A percentile compares a stretch with the other conserved stretches of the same genome.
Evolutionary conservation across 2,329 filamentous ascomycete genomes (phyloP).

Genomic region (Leptodontidium sp.): DNA sequence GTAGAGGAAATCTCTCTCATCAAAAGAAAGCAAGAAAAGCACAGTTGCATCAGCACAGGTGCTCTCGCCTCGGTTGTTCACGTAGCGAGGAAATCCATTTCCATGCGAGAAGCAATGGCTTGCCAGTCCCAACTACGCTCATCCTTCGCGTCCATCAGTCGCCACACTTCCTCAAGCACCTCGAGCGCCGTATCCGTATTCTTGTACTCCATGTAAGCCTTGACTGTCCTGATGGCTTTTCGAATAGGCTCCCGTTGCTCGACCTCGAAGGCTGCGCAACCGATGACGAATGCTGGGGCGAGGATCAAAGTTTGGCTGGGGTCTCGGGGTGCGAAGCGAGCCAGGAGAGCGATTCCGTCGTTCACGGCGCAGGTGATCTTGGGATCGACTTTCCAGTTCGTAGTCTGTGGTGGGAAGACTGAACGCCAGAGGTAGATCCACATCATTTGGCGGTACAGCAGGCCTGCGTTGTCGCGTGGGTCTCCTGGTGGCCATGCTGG

Average conservation of each 20-base stretch:
- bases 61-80: conserved; percentile 31
- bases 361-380: conserved; percentile 63
- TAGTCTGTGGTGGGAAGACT: conserved; percentile 61
- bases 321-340: conserved; percentile 63
- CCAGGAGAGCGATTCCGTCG: conserved; percentile 62
- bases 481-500: conserved; percentile 68
- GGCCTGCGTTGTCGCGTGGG: conserved; percentile 61
- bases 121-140: conserved; percentile 73
- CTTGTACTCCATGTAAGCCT: conserved; percentile 66
- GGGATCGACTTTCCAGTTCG: conserved; percentile 50
- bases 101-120: conserved; percentile 59
- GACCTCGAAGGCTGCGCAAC: conserved; percentile 64
- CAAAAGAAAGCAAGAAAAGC: not conserved
- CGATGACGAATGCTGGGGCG: conserved; percentile 67
- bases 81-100: conserved; percentile 60
- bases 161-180: conserved; percentile 67
- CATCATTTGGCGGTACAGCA: conserved; percentile 71
- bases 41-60: not conserved
- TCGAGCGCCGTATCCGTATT: conserved; percentile 63
- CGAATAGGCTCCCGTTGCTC: conserved; percentile 61
- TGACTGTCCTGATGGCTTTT: conserved; percentile 58
- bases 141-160: conserved; percentile 64
- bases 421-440: conserved; percentile 71
- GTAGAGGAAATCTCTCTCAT: not conserved
- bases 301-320: conserved; percentile 66